A percentile compares a stretch with the other conserved stretches of the same genome.
phyloP scores from a whole-genome alignment of 1,284 basidiomycete genomes.

The Tausonia pullulans region DNA sequence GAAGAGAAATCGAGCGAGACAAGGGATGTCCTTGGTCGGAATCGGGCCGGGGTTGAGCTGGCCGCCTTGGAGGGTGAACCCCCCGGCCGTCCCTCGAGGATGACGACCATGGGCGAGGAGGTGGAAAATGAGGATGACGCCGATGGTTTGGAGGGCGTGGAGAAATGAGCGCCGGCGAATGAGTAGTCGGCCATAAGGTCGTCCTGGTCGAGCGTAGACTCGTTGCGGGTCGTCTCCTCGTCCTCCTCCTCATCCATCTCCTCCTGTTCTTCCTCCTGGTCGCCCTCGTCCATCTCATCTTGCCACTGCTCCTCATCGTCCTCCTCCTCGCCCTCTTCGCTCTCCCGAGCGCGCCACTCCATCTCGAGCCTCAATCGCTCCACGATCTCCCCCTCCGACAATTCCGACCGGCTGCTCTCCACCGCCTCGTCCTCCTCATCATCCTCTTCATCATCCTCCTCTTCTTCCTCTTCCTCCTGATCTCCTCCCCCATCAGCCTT shows the following conservation, averaged over 20 bases:
- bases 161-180: background rate
- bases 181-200: background rate
- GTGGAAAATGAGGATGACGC: background rate
- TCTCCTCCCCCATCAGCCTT: background rate
- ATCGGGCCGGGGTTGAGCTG: background rate
- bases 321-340: background rate
- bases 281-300: background rate
- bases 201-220: too few species aligned
- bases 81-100: background rate
- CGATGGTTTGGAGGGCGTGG: background rate
- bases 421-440: background rate
- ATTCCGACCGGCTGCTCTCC: background rate
- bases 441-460: background rate
- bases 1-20: background rate
- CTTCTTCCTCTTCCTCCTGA: background rate
- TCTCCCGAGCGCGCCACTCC: background rate
- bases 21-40: background rate
- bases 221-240: background rate
- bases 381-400: background rate
- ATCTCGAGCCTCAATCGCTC: background rate
- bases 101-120: too few species aligned
- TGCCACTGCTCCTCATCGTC: background rate
- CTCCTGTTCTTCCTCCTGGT: background rate
- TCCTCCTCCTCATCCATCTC: background rate
- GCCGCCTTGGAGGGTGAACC: background rate